Evolutionary conservation across 139 green algal genomes (phyloP), one percentile per base, ranked within the genome.

Genomic region (Micractinium conductrix): DNA sequence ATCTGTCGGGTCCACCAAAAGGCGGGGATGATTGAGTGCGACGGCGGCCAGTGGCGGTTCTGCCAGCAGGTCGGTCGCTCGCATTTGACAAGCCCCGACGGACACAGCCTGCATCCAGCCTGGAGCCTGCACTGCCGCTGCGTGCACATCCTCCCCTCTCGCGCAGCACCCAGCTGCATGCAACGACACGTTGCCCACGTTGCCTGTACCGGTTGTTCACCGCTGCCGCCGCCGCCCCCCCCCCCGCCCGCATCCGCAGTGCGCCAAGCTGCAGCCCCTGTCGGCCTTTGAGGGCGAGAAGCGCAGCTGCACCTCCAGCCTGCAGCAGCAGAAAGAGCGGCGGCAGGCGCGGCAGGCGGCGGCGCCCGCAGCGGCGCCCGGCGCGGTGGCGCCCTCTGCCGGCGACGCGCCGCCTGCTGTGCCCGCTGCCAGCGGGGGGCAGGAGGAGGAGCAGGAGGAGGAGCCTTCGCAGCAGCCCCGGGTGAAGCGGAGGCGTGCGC

Each of bases 31-130:
- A 74, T 74, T 8, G 68, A 74, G 38, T 30, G 37, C 21, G 68
- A 44, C 19, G 68, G 37, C 21, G 37, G 21, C 37, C 26, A 16
- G 21, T 74, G 68, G 37, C 38, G 68, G 14, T 74, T 74, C 37
- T 74, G 68, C 68, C 68, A 74, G 68, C 68, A 74, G 68, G 68
- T 48, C 4, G 21, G 68, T 74, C n/a, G n/a, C n/a, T n/a, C n/a
- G n/a, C n/a, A n/a, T n/a, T n/a, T n/a, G n/a, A n/a, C n/a, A n/a
- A n/a, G n/a, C n/a, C n/a, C n/a, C n/a, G n/a, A n/a, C n/a, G n/a
- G n/a, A n/a, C n/a, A n/a, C n/a, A n/a, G n/a, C n/a, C n/a, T n/a
- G n/a, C n/a, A n/a, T n/a, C n/a, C n/a, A n/a, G n/a, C n/a, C n/a
- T n/a, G n/a, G n/a, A n/a, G n/a, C n/a, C n/a, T n/a, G n/a, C n/a